phyloP scores from a whole-genome alignment of 495 filamentous ascomycete species.

The Aspergillus bridgeri region DNA sequence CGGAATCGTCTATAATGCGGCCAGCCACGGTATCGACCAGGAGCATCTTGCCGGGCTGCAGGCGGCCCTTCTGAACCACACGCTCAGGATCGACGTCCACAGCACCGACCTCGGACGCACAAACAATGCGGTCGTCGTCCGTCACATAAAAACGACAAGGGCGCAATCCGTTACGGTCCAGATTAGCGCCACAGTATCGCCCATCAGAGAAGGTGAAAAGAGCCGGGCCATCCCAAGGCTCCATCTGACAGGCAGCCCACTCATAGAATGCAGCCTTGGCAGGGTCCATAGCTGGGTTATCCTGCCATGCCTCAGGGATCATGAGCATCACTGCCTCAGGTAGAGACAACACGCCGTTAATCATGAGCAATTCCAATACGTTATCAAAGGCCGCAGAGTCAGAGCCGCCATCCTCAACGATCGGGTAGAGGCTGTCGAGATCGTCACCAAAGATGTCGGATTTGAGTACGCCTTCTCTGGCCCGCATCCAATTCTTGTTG shows the following conservation, averaged over 20 bases:
- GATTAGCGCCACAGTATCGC: conserved; percentile 94
- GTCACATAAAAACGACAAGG: conserved; percentile 98
- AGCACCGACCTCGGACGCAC: conserved; percentile 95
- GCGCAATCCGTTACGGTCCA: conserved; percentile 96
- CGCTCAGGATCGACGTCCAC: conserved; percentile 88
- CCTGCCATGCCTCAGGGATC: conserved; percentile 99
- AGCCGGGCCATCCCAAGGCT: conserved; percentile 98
- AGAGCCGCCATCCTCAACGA: conserved; percentile 95
- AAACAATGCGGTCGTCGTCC: conserved; percentile 97
- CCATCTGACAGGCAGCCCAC: conserved; percentile 99
- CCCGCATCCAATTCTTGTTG: conserved; percentile 99
- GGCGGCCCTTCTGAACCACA: conserved; percentile 88
- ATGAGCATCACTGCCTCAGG: conserved; percentile 99
- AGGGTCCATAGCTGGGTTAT: conserved; percentile 86
- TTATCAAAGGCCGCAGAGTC: conserved; percentile 99
- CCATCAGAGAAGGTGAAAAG: conserved; percentile 98
- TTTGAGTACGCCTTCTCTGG: conserved; percentile 91
- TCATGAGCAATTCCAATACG: conserved; percentile 88
- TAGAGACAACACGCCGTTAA: conserved; percentile 95
- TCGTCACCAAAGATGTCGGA: conserved; percentile 92
- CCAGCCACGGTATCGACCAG: conserved; percentile 94
- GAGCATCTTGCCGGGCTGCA: conserved; percentile 97
- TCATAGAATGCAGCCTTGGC: conserved; percentile 98
- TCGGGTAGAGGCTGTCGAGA: conserved; percentile 86
- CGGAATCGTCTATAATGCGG: conserved; percentile 91